Percentiles rank a stretch among this genome's conserved stretches.
phyloP scores from a whole-genome alignment of 352 stramenopile genomes.

The Detonula confervacea region DNA sequence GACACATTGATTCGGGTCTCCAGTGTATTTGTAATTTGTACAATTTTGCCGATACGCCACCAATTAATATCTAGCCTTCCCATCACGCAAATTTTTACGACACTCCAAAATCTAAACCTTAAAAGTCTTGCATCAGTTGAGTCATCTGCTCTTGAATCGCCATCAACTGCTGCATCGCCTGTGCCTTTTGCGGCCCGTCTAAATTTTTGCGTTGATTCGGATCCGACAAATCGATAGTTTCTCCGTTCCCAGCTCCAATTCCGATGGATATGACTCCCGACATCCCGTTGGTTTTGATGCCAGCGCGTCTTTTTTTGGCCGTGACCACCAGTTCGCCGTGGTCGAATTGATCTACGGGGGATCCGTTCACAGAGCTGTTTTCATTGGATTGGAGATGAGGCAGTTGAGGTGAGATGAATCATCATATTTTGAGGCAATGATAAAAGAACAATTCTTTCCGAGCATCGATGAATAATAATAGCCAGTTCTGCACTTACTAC shows the following conservation, averaged over 20 bases:
- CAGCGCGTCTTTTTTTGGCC: conserved; percentile 38
- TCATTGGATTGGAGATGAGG: conserved; percentile 4
- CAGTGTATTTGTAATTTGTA: no score
- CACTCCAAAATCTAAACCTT: not conserved
- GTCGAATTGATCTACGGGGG: conserved; percentile 41
- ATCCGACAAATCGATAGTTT: conserved; percentile 49
- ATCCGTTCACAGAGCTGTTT: conserved; percentile 36
- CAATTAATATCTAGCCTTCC: not conserved
- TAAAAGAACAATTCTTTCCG: no score
- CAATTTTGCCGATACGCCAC: no score
- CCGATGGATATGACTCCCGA: conserved; percentile 29
- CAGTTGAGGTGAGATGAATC: not conserved
- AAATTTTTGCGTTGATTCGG: conserved; percentile 49
- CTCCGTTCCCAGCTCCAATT: conserved; percentile 41
- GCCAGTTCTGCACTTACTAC: conserved; percentile 30
- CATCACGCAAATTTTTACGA: conserved; percentile 7
- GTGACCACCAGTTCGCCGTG: conserved; percentile 40
- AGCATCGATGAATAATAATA: no score
- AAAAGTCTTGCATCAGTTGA: conserved; percentile 47
- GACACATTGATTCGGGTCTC: no score
- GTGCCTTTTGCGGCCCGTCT: conserved; percentile 37
- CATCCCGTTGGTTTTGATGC: conserved; percentile 1
- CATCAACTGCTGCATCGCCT: conserved; percentile 40
- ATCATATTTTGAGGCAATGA: not conserved
- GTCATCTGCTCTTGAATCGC: conserved; percentile 52